phyloP scores from a whole-genome alignment of 768 basidiomycete genomes.

The Cystofilobasidium ferigula region DNA sequence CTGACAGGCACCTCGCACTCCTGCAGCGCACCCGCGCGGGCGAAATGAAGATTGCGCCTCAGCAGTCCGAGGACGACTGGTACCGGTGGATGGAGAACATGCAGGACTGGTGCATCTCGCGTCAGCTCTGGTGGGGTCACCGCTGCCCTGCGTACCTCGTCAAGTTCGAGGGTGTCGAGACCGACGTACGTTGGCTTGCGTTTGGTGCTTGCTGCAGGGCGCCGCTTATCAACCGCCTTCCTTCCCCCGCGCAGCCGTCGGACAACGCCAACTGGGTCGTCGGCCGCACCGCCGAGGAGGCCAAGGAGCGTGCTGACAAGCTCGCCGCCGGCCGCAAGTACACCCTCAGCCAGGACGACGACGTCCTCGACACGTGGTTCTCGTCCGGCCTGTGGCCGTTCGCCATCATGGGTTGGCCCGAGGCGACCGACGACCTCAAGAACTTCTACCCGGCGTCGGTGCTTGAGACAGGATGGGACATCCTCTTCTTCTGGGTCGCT shows the following conservation, averaged over 20 bases:
- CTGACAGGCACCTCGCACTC: too few relatives aligned
- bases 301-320: constrained; percentile 57
- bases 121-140: constrained; percentile 99
- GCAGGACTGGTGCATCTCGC: constrained; percentile 98
- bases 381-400: constrained; percentile 96
- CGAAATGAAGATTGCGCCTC: constrained; percentile 71
- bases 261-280: constrained; percentile 85
- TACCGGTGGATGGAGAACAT: constrained; percentile 88
- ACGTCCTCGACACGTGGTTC: constrained; percentile 99
- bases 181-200: constrained; percentile 42
- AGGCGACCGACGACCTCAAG: constrained; percentile 69
- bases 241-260: constrained; percentile 41
- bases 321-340: constrained; percentile 56
- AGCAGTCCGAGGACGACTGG: constrained; percentile 84
- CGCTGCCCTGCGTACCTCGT: constrained; percentile 90
- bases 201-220: neutral
- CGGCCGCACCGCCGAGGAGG: constrained; percentile 66
- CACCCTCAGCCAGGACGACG: constrained; percentile 80
- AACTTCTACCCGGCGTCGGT: constrained; percentile 80
- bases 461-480: constrained; percentile 98
- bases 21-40: constrained; percentile 73
- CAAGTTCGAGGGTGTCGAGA: constrained; percentile 60
- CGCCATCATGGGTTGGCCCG: constrained; percentile 94
- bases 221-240: constrained; percentile 34
- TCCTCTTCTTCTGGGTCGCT: constrained; percentile 99